Evolutionary conservation across 2,329 filamentous ascomycete genomes (phyloP).

Genomic region (Botryotinia globosa): DNA sequence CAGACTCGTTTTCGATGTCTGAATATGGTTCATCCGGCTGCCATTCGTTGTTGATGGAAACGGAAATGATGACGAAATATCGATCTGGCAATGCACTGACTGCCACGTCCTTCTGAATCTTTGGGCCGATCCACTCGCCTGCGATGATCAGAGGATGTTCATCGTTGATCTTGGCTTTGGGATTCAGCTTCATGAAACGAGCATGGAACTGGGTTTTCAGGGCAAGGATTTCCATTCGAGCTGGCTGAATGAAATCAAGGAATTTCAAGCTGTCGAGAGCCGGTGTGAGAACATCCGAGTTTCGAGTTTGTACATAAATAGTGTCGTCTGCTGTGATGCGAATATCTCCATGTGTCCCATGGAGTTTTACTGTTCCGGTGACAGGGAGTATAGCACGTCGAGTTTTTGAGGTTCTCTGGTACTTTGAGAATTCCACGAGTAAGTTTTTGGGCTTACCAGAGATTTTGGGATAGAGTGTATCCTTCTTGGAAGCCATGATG

Average conservation of each 20-base stretch:
- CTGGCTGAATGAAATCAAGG: not conserved
- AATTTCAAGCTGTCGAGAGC: not conserved
- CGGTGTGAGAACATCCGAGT: slow-evolving; percentile 3
- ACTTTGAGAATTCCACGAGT: not conserved
- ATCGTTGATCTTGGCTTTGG: not conserved
- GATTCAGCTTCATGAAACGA: slow-evolving; percentile 24
- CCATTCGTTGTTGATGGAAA: slow-evolving; percentile 29
- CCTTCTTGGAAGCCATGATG: not conserved
- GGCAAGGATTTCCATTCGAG: not conserved
- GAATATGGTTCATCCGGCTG: slow-evolving; percentile 25
- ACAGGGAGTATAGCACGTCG: slow-evolving; percentile 13
- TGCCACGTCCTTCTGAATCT: slow-evolving; percentile 27
- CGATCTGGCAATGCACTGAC: slow-evolving; percentile 22
- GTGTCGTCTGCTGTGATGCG: slow-evolving; percentile 24
- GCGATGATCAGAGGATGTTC: slow-evolving; percentile 30
- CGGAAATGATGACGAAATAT: slow-evolving; percentile 31
- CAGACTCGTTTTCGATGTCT: slow-evolving; percentile 24
- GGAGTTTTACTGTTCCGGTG: slow-evolving; percentile 32
- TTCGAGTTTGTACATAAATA: slow-evolving; percentile 28
- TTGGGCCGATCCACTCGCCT: slow-evolving; percentile 32
- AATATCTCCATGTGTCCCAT: slow-evolving; percentile 31
- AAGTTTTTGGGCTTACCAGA: slow-evolving; percentile 8
- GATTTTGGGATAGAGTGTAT: slow-evolving; percentile 1
- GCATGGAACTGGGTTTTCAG: slow-evolving; percentile 19
- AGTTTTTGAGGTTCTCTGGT: not conserved